phyloP scores from a whole-genome alignment of 352 stramenopile species.

The Globisporangium viniferum region DNA sequence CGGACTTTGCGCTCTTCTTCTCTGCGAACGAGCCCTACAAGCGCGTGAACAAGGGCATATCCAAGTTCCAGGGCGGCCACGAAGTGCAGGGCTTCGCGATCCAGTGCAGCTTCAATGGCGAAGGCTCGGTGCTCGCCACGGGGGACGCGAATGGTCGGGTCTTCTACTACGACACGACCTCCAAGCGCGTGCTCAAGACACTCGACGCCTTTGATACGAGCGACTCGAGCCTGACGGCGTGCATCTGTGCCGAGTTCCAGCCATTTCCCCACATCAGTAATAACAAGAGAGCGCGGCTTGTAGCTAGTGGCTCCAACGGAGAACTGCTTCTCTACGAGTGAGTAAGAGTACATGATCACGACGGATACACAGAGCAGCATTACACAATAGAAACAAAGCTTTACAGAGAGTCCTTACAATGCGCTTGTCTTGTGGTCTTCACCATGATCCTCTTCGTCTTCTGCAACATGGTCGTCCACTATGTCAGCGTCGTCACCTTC shows the following conservation, averaged over 20 bases:
- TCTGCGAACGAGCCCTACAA: slow-evolving; percentile 47
- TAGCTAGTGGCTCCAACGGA: slow-evolving; percentile 26
- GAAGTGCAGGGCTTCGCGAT: slow-evolving; percentile 30
- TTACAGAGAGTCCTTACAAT: slow-evolving; percentile 3
- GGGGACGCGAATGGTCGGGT: slow-evolving; percentile 44
- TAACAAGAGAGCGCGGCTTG: slow-evolving; percentile 12
- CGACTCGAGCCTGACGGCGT: slow-evolving; percentile 16
- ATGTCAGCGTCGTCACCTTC: background rate
- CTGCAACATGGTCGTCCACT: background rate
- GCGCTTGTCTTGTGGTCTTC: slow-evolving; percentile 1
- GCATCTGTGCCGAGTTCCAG: slow-evolving; percentile 37
- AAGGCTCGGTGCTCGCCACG: slow-evolving; percentile 39
- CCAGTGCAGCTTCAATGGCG: slow-evolving; percentile 51
- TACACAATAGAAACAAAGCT: background rate
- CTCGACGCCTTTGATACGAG: slow-evolving; percentile 16
- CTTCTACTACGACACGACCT: slow-evolving; percentile 35
- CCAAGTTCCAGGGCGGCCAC: slow-evolving; percentile 21
- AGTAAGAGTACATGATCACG: background rate
- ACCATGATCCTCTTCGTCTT: slow-evolving; percentile 10
- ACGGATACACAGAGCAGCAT: background rate
- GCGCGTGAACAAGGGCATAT: slow-evolving; percentile 26
- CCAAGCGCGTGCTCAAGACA: slow-evolving; percentile 21
- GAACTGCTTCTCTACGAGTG: slow-evolving; percentile 19
- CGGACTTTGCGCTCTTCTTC: slow-evolving; percentile 39
- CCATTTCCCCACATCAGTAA: background rate